These are phyloP conservation scores for Venturia oleaginea DNA, from an alignment of 2,329 filamentous ascomycete species.

Conservation along the genomic window DNA sequence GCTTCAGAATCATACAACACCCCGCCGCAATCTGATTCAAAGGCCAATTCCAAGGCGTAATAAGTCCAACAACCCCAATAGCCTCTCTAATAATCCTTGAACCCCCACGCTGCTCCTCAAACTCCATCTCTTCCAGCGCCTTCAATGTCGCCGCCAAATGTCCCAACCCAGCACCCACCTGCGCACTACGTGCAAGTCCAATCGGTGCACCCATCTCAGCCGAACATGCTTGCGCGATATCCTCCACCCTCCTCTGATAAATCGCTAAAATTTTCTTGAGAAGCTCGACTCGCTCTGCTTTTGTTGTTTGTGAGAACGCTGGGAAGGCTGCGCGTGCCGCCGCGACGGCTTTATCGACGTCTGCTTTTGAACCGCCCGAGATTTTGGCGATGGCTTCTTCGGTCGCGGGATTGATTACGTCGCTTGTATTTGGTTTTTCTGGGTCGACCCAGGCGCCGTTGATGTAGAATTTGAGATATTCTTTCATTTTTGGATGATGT, in stretches of 20 bases:
- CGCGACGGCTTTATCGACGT: conserved; percentile 61
- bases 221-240: conserved; percentile 70
- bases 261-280: conserved; percentile 52
- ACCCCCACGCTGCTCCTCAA: conserved; percentile 23
- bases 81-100: conserved; percentile 70
- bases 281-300: conserved; percentile 49
- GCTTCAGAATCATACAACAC: conserved; percentile 49
- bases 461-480: conserved; percentile 13
- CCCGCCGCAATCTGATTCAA: conserved; percentile 59
- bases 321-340: conserved; percentile 62
- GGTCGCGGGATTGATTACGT: conserved; percentile 13
- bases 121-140: not conserved
- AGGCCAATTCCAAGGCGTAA: conserved; percentile 78
- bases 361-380: conserved; percentile 55
- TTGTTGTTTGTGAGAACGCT: conserved; percentile 23
- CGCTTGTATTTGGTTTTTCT: conserved; percentile 9
- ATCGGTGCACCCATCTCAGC: conserved; percentile 57
- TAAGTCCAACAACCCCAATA: conserved; percentile 64
- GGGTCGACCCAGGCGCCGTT: conserved; percentile 14
- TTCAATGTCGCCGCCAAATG: not conserved
- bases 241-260: conserved; percentile 57
- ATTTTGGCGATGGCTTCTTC: conserved; percentile 52
- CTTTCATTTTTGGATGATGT: not conserved
- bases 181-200: conserved; percentile 60
- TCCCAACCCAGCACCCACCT: not conserved